Evolutionary conservation across 495 filamentous ascomycete genomes (phyloP).

Genomic region (Penicillium tannophilum): DNA sequence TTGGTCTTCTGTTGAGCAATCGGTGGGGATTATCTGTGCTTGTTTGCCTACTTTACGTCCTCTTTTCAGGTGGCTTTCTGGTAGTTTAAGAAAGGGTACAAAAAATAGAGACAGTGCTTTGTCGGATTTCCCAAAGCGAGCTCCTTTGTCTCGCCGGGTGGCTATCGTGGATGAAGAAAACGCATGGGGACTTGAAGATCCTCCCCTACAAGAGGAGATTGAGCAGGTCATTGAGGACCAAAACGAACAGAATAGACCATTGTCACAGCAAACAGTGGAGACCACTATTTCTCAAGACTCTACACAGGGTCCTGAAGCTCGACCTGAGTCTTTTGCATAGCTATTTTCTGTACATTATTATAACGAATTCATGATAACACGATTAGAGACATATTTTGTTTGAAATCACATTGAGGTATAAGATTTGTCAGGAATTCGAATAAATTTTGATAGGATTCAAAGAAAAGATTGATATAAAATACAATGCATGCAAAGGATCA

Average conservation of each 20-base stretch:
- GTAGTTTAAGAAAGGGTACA: constrained; percentile 5
- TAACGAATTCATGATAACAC: neutral
- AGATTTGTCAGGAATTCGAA: neutral
- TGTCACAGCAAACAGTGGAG: neutral
- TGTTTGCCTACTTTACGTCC: constrained; percentile 48
- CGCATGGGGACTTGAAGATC: neutral
- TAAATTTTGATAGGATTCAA: constrained; percentile 5
- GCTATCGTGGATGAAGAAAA: constrained; percentile 12
- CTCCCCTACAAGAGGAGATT: neutral
- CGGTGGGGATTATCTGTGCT: constrained; percentile 52
- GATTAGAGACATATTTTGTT: neutral
- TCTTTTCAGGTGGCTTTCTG: constrained; percentile 21
- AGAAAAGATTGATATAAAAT: constrained; percentile 34
- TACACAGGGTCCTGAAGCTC: neutral
- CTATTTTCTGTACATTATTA: neutral
- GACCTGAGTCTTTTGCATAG: constrained; percentile 17
- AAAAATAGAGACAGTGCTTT: constrained; percentile 1
- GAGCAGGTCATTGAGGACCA: neutral
- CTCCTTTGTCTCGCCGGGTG: neutral
- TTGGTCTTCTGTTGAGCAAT: constrained; percentile 55
- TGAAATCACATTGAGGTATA: neutral
- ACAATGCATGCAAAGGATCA: constrained; percentile 38
- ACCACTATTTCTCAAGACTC: neutral
- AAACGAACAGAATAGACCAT: neutral
- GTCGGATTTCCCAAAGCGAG: neutral